Conservation (phyloP, 257 asterid genomes). For the Nicotiana obtusifolia region DNA sequence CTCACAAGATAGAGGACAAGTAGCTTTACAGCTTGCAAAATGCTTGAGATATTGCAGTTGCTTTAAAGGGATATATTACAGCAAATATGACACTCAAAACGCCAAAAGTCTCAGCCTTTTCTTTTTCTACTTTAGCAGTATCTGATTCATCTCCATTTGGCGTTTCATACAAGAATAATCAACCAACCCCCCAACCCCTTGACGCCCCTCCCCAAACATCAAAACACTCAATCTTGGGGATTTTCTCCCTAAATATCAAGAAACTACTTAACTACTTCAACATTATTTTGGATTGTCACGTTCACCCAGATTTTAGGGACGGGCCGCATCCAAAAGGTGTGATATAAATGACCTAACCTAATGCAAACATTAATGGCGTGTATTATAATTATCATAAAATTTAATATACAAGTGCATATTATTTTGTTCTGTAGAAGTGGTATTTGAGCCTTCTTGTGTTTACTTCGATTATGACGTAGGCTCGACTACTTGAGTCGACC, state of each 20-base stretch:
- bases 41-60: conserved; percentile 10
- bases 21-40: conserved; percentile 28
- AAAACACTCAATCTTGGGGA: background rate
- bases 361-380: too few relatives aligned
- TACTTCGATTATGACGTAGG: too few relatives aligned
- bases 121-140: background rate
- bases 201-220: background rate
- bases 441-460: too few relatives aligned
- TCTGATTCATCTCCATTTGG: conserved; percentile 11
- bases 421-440: too few relatives aligned
- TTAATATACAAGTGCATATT: too few relatives aligned
- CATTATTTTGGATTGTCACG: background rate
- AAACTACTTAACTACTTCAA: background rate
- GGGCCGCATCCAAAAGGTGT: too few relatives aligned
- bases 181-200: background rate
- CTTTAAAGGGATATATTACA: conserved; percentile 20
- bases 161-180: background rate
- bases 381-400: too few relatives aligned
- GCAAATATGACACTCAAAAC: conserved; percentile 2
- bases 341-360: too few relatives aligned
- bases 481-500: too few relatives aligned
- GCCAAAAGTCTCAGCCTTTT: conserved; percentile 11
- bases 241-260: background rate
- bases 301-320: too few relatives aligned
- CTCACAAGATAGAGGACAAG: background rate